A percentile compares a stretch with the other conserved stretches of the same genome.
Evolutionary conservation across 73 alveolate species (phyloP).

Genomic region (Durusdinium trenchii): DNA sequence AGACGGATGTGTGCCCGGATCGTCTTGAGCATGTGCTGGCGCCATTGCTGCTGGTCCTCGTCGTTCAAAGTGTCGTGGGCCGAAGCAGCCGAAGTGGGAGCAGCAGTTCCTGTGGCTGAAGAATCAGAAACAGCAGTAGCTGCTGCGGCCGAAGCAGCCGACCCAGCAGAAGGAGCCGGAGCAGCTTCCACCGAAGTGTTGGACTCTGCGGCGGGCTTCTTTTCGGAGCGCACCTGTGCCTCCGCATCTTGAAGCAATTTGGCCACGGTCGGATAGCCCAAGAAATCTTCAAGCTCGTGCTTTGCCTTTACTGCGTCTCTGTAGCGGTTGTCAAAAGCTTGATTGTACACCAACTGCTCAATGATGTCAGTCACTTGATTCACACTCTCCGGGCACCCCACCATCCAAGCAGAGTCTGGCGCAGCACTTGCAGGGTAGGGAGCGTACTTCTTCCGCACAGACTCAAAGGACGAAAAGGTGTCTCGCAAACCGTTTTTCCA

Average conservation of each 20-base stretch:
- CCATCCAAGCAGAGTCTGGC: slow-evolving; percentile 27
- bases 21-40: slow-evolving; percentile 23
- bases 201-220: not conserved
- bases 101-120: not conserved
- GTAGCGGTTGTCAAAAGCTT: slow-evolving; percentile 6
- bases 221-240: not conserved
- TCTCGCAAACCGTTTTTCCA: not conserved
- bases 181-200: too few species aligned
- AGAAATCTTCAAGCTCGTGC: not conserved
- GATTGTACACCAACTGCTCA: not conserved
- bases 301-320: not conserved
- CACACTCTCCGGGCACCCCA: not conserved
- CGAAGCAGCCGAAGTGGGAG: not conserved
- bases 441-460: not conserved
- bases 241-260: not conserved
- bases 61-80: not conserved
- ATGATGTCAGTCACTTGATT: not conserved
- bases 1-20: not conserved
- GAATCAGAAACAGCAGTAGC: not conserved
- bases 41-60: slow-evolving; percentile 3
- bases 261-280: not conserved
- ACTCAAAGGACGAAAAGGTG: not conserved
- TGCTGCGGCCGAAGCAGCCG: not conserved
- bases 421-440: not conserved
- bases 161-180: slow-evolving; percentile 23